Evolutionary conservation across 805 yeast species (phyloP).

Genomic region (Candida chauliodis): DNA sequence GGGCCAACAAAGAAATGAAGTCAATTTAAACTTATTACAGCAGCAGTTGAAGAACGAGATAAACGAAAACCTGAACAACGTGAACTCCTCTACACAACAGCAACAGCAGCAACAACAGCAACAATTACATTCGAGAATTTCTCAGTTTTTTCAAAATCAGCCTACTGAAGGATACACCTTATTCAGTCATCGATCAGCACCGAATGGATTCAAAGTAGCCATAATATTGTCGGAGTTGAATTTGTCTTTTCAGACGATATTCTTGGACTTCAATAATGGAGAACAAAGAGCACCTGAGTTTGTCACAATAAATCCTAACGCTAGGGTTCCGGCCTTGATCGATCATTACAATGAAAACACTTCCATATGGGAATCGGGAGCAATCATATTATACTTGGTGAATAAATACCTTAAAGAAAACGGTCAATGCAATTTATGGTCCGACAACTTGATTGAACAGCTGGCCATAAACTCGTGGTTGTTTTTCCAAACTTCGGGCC

Average conservation of each 20-base stretch:
- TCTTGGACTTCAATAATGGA: constrained; percentile 80
- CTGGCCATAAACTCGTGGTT: constrained; percentile 85
- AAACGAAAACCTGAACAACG: neutral
- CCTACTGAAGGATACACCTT: constrained; percentile 82
- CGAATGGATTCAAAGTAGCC: constrained; percentile 95
- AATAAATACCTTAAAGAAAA: constrained; percentile 60
- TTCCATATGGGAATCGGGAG: constrained; percentile 93
- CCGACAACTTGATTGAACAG: constrained; percentile 73
- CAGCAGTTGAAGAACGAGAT: constrained; percentile 41
- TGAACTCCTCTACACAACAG: neutral
- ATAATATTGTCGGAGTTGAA: constrained; percentile 78
- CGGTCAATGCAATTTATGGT: constrained; percentile 75
- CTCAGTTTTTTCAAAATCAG: constrained; percentile 68
- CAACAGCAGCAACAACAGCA: constrained; percentile 1
- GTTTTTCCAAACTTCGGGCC: constrained; percentile 94
- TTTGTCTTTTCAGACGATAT: constrained; percentile 73
- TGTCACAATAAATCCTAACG: constrained; percentile 91
- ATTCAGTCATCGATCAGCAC: constrained; percentile 68
- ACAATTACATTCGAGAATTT: constrained; percentile 54
- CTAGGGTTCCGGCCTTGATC: constrained; percentile 89
- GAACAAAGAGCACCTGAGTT: constrained; percentile 94
- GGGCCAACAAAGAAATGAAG: constrained; percentile 43
- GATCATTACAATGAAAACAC: constrained; percentile 81
- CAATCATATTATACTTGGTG: constrained; percentile 79
- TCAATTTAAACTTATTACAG: constrained; percentile 39